Percentiles rank a stretch among this genome's conserved stretches.
These are phyloP conservation scores for Yamadazyma epiphylla DNA, from an alignment of 1,139 yeast genomes.

Conservation along the genomic window DNA sequence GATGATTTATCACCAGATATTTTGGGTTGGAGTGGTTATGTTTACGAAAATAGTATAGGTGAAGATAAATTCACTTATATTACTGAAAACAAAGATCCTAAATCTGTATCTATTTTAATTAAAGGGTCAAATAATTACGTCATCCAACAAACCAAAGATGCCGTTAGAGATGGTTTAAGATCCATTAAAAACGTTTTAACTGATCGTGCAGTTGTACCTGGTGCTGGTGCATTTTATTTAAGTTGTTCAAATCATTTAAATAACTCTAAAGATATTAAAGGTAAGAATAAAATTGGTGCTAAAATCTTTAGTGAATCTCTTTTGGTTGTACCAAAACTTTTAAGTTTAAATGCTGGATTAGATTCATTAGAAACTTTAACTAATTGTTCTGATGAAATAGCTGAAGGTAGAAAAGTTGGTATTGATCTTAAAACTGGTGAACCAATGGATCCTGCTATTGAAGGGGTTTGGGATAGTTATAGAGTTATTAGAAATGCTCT, in stretches of 20 bases:
- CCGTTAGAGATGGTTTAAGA: slow-evolving; percentile 93
- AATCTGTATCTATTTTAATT: slow-evolving; percentile 85
- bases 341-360: slow-evolving; percentile 88
- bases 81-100: slow-evolving; percentile 88
- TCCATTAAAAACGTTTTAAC: slow-evolving; percentile 89
- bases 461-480: slow-evolving; percentile 96
- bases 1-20: slow-evolving; percentile 84
- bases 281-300: slow-evolving; percentile 85
- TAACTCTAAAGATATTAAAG: slow-evolving; percentile 60
- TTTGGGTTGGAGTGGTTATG: slow-evolving; percentile 89
- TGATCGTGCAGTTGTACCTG: slow-evolving; percentile 86
- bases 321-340: slow-evolving; percentile 86
- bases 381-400: slow-evolving; percentile 85
- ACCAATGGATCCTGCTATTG: slow-evolving; percentile 91
- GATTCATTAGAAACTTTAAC: slow-evolving; percentile 90
- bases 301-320: slow-evolving; percentile 92
- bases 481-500: slow-evolving; percentile 91
- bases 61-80: slow-evolving; percentile 97
- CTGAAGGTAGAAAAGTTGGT: slow-evolving; percentile 82
- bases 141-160: slow-evolving; percentile 90
- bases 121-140: slow-evolving; percentile 91
- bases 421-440: slow-evolving; percentile 89
- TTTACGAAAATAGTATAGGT: slow-evolving; percentile 89
- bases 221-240: slow-evolving; percentile 94
- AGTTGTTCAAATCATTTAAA: slow-evolving; percentile 71